Percentiles rank a stretch among this genome's conserved stretches.
phyloP scores from a whole-genome alignment of 192 early-diverging fungal species.

The Coemansia sp. region DNA sequence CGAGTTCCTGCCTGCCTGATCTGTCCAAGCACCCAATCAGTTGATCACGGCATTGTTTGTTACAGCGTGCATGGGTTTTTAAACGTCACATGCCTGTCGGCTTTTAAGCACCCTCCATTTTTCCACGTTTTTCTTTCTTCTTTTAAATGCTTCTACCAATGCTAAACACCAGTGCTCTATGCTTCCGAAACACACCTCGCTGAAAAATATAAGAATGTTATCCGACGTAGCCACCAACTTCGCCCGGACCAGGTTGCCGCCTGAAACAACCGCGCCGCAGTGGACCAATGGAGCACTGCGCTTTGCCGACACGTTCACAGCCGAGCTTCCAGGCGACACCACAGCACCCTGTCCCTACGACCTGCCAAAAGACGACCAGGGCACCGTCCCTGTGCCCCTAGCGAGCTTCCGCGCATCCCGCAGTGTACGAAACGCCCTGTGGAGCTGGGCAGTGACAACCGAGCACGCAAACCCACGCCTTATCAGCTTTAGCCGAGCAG shows the following conservation, averaged over 20 bases:
- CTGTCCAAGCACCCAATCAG: no score
- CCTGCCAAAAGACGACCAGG: not conserved
- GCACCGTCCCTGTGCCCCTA: conserved; percentile 6
- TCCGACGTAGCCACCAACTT: not conserved
- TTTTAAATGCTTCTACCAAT: no score
- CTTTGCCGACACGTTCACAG: conserved; percentile 8
- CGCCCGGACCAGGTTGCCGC: conserved; percentile 12
- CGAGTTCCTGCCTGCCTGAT: no score
- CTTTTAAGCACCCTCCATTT: no score
- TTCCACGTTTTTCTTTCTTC: no score
- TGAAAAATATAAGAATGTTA: not conserved
- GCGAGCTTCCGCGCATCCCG: conserved; percentile 20
- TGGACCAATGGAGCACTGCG: conserved; percentile 1
- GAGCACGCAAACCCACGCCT: conserved; percentile 16
- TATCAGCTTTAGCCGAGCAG: conserved; percentile 19
- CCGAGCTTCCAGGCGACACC: conserved; percentile 32
- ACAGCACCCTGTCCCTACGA: conserved; percentile 11
- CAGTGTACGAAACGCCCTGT: conserved; percentile 22
- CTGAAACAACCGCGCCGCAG: not conserved
- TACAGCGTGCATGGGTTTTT: no score
- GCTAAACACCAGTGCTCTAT: no score
- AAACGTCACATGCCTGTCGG: no score
- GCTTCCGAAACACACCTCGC: no score
- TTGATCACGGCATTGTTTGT: no score
- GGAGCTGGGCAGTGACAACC: conserved; percentile 33